Percentiles rank a stretch among this genome's conserved stretches.
phyloP scores from a whole-genome alignment of 768 basidiomycete species.

The Naganishia friedmannii region DNA sequence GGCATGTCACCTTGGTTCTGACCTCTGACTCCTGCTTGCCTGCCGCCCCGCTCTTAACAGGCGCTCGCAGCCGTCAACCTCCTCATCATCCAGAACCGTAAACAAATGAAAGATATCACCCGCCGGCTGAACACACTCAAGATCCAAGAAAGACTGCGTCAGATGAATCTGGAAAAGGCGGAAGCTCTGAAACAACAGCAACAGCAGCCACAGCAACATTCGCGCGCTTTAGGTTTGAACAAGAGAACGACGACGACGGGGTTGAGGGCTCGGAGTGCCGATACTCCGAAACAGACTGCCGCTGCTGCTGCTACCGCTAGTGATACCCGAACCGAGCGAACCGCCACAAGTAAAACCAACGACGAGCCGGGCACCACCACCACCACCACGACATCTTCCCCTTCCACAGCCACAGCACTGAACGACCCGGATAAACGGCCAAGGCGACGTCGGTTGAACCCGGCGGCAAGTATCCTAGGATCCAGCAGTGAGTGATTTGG shows the following conservation, averaged over 20 bases:
- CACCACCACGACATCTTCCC: no score
- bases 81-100: constrained; percentile 44
- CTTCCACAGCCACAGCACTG: background rate
- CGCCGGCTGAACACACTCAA: constrained; percentile 31
- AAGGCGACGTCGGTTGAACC: background rate
- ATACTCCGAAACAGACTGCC: background rate
- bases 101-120: constrained; percentile 43
- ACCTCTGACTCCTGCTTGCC: constrained; percentile 59
- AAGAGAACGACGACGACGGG: background rate
- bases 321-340: background rate
- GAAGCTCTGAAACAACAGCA: background rate
- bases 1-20: background rate
- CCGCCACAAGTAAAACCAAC: background rate
- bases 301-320: no score
- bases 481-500: no score
- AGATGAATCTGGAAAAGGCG: background rate
- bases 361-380: background rate
- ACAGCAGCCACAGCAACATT: no score
- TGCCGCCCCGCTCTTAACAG: background rate
- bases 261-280: background rate
- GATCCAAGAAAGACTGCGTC: constrained; percentile 11
- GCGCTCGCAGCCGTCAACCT: constrained; percentile 41
- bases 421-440: background rate
- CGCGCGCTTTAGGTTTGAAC: background rate
- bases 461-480: background rate